A percentile compares a stretch with the other conserved stretches of the same genome.
These are phyloP conservation scores for Pichia terricola DNA, from an alignment of 1,139 yeast species.

Conservation along the genomic window DNA sequence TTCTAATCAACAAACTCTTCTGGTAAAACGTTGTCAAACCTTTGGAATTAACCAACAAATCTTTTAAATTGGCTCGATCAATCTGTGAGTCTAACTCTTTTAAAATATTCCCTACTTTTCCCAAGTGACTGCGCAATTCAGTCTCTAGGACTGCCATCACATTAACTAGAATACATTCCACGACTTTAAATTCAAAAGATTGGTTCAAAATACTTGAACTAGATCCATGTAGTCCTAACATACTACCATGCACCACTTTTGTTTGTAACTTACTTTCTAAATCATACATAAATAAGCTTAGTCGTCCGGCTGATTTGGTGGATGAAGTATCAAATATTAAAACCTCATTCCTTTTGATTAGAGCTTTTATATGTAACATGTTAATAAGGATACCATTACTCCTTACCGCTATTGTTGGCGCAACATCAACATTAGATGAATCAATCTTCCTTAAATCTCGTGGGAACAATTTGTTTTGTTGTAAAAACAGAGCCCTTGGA, in stretches of 20 bases:
- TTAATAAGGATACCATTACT: conserved; percentile 53
- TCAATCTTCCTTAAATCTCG: conserved; percentile 71
- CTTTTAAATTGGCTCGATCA: conserved; percentile 57
- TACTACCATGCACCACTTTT: conserved; percentile 19
- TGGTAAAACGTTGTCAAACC: conserved; percentile 58
- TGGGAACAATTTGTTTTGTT: conserved; percentile 56
- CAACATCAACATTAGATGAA: conserved; percentile 56
- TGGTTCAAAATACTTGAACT: conserved; percentile 16
- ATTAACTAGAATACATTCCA: conserved; percentile 46
- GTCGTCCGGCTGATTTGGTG: conserved; percentile 48
- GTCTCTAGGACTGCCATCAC: conserved; percentile 48
- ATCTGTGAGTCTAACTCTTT: conserved; percentile 61
- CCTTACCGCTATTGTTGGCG: conserved; percentile 62
- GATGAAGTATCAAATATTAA: conserved; percentile 52
- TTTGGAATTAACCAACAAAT: conserved; percentile 58
- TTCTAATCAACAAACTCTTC: conserved; percentile 55
- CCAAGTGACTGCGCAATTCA: conserved; percentile 37
- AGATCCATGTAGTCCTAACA: conserved; percentile 4
- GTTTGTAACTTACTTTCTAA: conserved; percentile 70
- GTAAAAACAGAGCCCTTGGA: conserved; percentile 47
- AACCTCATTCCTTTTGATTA: conserved; percentile 54
- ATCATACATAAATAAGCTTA: conserved; percentile 87
- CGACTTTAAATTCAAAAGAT: conserved; percentile 45
- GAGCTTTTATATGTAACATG: conserved; percentile 58
- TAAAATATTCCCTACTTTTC: conserved; percentile 42